These are phyloP conservation scores for Debaryomyces castellii DNA, from an alignment of 805 yeast genomes.

Conservation along the genomic window DNA sequence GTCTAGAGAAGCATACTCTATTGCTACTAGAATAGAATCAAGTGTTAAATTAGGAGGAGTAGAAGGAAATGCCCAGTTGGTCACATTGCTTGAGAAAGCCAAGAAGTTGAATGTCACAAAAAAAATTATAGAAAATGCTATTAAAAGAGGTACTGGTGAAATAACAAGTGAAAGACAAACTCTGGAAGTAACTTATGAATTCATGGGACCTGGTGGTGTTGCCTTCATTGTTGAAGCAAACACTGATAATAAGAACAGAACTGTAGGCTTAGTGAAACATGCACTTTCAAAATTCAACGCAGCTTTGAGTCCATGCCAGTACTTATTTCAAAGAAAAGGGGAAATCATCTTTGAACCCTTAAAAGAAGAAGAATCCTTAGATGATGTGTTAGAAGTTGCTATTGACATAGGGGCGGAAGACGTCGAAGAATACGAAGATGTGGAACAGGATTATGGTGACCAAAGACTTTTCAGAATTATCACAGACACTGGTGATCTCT, in stretches of 20 bases:
- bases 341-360: conserved; percentile 52
- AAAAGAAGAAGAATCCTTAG: conserved; percentile 43
- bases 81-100: conserved; percentile 77
- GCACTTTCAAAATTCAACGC: conserved; percentile 71
- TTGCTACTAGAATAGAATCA: conserved; percentile 71
- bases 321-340: conserved; percentile 78
- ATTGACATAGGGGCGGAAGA: conserved; percentile 82
- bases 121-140: conserved; percentile 82
- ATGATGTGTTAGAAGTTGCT: conserved; percentile 70
- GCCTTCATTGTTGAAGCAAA: conserved; percentile 81
- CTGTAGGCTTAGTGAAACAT: conserved; percentile 72
- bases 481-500: conserved; percentile 65
- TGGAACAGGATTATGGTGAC: conserved; percentile 40
- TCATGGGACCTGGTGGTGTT: conserved; percentile 90
- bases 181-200: conserved; percentile 69
- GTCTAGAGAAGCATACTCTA: conserved; percentile 64
- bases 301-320: conserved; percentile 72
- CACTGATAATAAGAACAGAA: conserved; percentile 85
- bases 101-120: conserved; percentile 74
- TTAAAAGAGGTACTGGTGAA: conserved; percentile 80
- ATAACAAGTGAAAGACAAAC: conserved; percentile 49
- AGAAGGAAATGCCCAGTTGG: conserved; percentile 65
- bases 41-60: conserved; percentile 72
- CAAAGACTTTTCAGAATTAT: conserved; percentile 42
- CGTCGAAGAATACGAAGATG: conserved; percentile 52